Base-by-base conservation (phyloP, 495 filamentous ascomycete genomes). In the Tuber borchii region DNA sequence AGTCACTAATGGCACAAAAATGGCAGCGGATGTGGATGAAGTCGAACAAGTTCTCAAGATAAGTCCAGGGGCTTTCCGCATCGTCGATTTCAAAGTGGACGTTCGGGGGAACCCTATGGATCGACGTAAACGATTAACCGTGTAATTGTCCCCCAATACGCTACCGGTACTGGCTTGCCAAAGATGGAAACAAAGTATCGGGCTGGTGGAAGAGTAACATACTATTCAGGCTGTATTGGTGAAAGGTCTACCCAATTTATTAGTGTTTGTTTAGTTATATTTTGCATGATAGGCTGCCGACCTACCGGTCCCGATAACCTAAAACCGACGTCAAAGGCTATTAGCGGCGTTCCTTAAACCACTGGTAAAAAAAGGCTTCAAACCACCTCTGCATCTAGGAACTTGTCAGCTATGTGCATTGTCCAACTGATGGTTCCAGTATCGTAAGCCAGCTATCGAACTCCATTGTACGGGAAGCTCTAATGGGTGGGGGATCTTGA, bases 21-120 rank as follows among this genome's bases (percentile, higher is more conserved):
- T 90, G 79, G 75, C 85, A 87, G 8, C 89, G 87, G 12, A 86
- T 79, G 80, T 90, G 88, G 70, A 90, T 84, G 74, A 86, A 87
- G 82, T 90, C 89, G 76, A 89, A 89, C 45, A 78, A 78, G 26
- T 81, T 73, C 22, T 83, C 77, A 2, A 81, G 77, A 74, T 85
- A 89, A 71, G 84, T 85, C 87, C 87, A 88, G 9, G 82, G 81
- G 2, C 77, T 79, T n/a, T 87, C 84, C n/a, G 83, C 82, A 75
- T 88, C 88, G 75, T 89, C 87, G 46, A 89, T 84, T 73, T 87
- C 85, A 73, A 90, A 90, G 22, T 84, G 86, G 51, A 86, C 84
- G 79, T 89, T 89, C 9, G 87, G 86, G 8, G 87, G 86, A 44
- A 87, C 84, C 84, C 85, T 86, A n/a, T n/a, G n/a, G 39, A 56